Base-by-base conservation (phyloP, 2,329 filamentous ascomycete genomes). In the Phialophora verrucosa region DNA sequence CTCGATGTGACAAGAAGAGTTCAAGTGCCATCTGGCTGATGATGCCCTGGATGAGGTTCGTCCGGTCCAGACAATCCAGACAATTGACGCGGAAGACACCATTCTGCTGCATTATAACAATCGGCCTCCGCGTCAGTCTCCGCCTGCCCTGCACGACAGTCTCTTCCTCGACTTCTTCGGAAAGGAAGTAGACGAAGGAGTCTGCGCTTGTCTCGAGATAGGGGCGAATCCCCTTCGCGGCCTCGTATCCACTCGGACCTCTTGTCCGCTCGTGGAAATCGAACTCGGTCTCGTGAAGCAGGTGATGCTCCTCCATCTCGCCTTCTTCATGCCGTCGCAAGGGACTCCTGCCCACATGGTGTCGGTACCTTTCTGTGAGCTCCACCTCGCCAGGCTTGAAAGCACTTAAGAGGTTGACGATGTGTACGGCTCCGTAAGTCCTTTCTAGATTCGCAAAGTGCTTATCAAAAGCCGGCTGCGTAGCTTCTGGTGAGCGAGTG, bases 11-110 rank as follows among this genome's bases (percentile, higher is more conserved):
- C 3, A 99, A 81, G 73, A 98, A 98, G 0, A 89, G 83, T 76
- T 97, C 92, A 23, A 97, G 83, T 0, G 93, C 92, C 90, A 97
- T 93, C 74, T 93, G 91, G 65, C 93, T 97, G 73, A 99, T 91
- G 70, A 98, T 91, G 0, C 93, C 96, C 79, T 99, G 95, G 31
- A 99, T 92, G 31, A 98, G 83, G 75, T 99, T 99, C 7, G 95
- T 99, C 65, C 95, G 88, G 77, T 99, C 95, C 51, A 99, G 82
- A 76, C 95, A 99, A 77, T 99, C 95, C 29, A 99, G 83, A 76
- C 95, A 99, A 74, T 99, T 99, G 8, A 92, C 96, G 68, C 94
- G 87, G 77, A 98, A 98, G 5, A 96, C 87, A n/a, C 95, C 94
- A 76, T 96, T 92, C 78, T 99, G 95, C 75, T 96, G 92, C 59